Evolutionary conservation across 805 yeast species (phyloP).

Genomic region (Candida corydali): DNA sequence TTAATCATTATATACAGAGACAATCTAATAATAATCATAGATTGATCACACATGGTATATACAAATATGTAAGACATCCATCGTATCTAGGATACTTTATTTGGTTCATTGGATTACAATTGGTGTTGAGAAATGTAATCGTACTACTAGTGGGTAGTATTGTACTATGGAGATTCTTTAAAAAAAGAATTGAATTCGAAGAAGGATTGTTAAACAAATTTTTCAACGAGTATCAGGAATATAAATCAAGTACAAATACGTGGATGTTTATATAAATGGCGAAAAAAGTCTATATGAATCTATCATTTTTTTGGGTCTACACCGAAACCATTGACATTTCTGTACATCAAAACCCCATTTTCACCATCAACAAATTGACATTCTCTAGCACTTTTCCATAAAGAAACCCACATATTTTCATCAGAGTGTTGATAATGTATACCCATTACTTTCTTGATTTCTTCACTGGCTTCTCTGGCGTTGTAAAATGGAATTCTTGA

Average conservation of each 20-base stretch:
- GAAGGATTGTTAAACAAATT: slow-evolving; percentile 62
- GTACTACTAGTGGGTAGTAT: slow-evolving; percentile 49
- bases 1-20: slow-evolving; percentile 73
- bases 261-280: slow-evolving; percentile 46
- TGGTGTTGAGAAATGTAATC: slow-evolving; percentile 64
- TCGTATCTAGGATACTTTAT: slow-evolving; percentile 86
- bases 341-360: slow-evolving; percentile 67
- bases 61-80: slow-evolving; percentile 72
- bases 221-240: slow-evolving; percentile 64
- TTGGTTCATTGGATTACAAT: slow-evolving; percentile 89
- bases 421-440: slow-evolving; percentile 62
- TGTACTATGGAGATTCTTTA: slow-evolving; percentile 69
- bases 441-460: slow-evolving; percentile 82
- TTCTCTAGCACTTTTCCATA: slow-evolving; percentile 59
- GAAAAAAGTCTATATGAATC: neutral
- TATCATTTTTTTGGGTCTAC: slow-evolving; percentile 13
- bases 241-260: slow-evolving; percentile 46
- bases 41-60: slow-evolving; percentile 73
- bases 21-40: slow-evolving; percentile 51
- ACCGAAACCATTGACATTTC: slow-evolving; percentile 58
- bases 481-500: slow-evolving; percentile 86
- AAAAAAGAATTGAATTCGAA: slow-evolving; percentile 62
- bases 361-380: slow-evolving; percentile 76
- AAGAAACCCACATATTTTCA: slow-evolving; percentile 69
- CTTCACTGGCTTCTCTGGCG: slow-evolving; percentile 75